Conservation (phyloP, 306 rosid genomes). For the Carpinus viminea region DNA sequence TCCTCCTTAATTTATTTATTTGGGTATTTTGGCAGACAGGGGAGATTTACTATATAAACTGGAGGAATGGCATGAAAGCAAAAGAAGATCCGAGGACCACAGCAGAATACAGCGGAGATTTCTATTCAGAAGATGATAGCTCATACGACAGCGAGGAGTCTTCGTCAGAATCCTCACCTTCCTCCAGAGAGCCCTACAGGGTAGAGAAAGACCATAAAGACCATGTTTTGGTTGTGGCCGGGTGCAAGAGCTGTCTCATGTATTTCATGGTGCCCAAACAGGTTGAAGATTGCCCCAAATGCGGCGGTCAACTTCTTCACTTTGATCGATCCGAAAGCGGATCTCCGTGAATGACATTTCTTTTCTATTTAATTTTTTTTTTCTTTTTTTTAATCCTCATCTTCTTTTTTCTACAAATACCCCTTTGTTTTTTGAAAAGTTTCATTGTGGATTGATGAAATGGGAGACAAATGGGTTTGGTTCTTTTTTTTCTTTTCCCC, state of each 20-base stretch:
- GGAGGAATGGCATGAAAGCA: conserved; percentile 94
- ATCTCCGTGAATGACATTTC: conserved; percentile 43
- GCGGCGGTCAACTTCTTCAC: conserved; percentile 87
- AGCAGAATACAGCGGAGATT: conserved; percentile 40
- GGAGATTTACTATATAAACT: conserved; percentile 90
- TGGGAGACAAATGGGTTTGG: conserved; percentile 19
- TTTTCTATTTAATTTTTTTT: background rate
- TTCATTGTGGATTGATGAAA: conserved; percentile 15
- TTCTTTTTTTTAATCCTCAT: background rate
- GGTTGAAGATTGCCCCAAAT: conserved; percentile 84
- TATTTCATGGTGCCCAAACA: conserved; percentile 95
- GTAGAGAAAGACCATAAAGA: conserved; percentile 35
- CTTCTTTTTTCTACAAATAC: background rate
- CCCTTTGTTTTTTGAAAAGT: conserved; percentile 12
- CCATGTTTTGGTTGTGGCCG: conserved; percentile 87
- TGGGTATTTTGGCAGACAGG: conserved; percentile 58
- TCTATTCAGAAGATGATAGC: conserved; percentile 63
- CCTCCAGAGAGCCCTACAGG: conserved; percentile 32
- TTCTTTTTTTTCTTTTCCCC: background rate
- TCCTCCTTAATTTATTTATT: too few species aligned
- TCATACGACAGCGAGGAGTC: conserved; percentile 82
- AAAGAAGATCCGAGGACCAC: conserved; percentile 79
- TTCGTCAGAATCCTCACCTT: conserved; percentile 63
- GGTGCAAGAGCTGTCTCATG: conserved; percentile 94
- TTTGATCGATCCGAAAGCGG: conserved; percentile 77